phyloP scores from a whole-genome alignment of 768 basidiomycete species.

The Trametes meyenii region DNA sequence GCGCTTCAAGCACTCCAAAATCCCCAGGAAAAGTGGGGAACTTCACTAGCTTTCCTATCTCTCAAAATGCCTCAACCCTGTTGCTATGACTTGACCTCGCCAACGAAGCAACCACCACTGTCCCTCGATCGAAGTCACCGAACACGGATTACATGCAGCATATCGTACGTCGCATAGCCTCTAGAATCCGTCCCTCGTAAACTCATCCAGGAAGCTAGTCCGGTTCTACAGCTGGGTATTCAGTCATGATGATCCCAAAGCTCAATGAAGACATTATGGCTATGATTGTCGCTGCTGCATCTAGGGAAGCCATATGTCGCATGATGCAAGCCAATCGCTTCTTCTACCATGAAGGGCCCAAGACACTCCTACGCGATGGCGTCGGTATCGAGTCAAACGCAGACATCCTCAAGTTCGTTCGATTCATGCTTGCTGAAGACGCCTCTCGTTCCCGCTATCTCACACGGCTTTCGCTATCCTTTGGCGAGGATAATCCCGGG shows the following conservation, averaged over 20 bases:
- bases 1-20: not conserved
- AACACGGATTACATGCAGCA: not conserved
- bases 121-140: no score
- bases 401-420: not conserved
- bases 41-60: not conserved
- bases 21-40: not conserved
- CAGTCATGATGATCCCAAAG: not conserved
- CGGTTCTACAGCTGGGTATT: not conserved
- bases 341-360: slow-evolving; percentile 10
- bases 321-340: not conserved
- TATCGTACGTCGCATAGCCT: not conserved
- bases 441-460: not conserved
- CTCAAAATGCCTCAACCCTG: not conserved
- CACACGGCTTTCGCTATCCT: not conserved
- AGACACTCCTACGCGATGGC: not conserved
- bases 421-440: not conserved
- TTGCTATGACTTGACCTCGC: not conserved
- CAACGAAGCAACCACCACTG: no score
- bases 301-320: not conserved
- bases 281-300: not conserved
- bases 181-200: no score
- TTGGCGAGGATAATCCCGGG: not conserved
- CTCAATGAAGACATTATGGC: not conserved
- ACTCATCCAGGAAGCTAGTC: no score
- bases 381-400: not conserved